These are phyloP conservation scores for Geotrichum reessii DNA, from an alignment of 1,139 yeast species.

Conservation along the genomic window DNA sequence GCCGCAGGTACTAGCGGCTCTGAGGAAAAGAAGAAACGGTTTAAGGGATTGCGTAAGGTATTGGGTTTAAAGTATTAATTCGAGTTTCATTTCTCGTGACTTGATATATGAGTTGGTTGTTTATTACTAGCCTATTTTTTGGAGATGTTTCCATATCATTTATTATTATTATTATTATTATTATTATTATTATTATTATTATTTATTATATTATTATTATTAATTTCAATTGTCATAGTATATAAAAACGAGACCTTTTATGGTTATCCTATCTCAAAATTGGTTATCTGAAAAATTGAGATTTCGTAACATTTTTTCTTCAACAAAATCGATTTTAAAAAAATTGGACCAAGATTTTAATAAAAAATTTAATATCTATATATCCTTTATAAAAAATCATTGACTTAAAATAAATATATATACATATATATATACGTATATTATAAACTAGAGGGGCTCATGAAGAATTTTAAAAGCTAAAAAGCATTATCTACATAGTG, in stretches of 20 bases:
- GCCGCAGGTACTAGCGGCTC: not conserved
- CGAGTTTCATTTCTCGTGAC: not conserved
- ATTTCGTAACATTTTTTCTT: too few species aligned
- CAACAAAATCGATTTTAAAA: too few species aligned
- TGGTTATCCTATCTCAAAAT: slow-evolving; percentile 1
- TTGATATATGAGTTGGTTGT: slow-evolving; percentile 7
- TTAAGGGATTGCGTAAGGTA: slow-evolving; percentile 27
- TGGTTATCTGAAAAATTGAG: too few species aligned
- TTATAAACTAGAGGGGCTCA: too few species aligned
- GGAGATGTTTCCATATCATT: slow-evolving; percentile 1
- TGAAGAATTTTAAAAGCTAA: too few species aligned
- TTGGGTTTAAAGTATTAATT: slow-evolving; percentile 25
- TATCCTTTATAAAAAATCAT: too few species aligned
- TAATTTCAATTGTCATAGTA: not conserved
- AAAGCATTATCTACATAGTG: too few species aligned
- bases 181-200: slow-evolving; percentile 1
- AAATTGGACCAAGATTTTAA: too few species aligned
- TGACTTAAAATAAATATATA: too few species aligned
- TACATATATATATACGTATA: too few species aligned
- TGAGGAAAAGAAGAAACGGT: slow-evolving; percentile 27
- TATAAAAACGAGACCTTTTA: too few species aligned
- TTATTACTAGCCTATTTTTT: not conserved
- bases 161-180: slow-evolving; percentile 2
- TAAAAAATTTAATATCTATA: too few species aligned
- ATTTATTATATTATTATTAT: slow-evolving; percentile 10